Evolutionary conservation across 176 grass and related monocot species (phyloP), one percentile per base, ranked within the genome.

Genomic region (Oropetium thomaeum): DNA sequence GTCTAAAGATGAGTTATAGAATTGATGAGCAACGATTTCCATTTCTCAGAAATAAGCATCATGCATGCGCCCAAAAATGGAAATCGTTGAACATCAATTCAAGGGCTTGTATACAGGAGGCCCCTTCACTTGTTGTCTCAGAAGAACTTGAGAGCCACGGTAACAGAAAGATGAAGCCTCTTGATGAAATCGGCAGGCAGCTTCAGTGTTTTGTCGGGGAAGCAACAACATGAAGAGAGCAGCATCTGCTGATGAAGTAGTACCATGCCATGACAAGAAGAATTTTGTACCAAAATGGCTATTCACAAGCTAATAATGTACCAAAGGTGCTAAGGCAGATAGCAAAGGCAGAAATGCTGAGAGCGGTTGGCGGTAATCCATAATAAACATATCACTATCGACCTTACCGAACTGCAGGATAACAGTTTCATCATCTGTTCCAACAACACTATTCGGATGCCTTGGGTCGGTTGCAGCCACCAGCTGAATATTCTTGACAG

Each of bases 241-340:
- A 51, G 53, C 43, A n/a, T 28, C 10, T 33, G 53, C n/a, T 67
- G n/a, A 20, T n/a, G n/a, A n/a, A n/a, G n/a, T n/a, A 23, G 17
- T 16, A 41, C 30, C 30, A 61, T 20, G 12, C 49, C 14, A 38
- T 8, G 41, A 22, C 22, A 69, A 10, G 43, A 40, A 53, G 17
- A 32, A 70, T n/a, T 33, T 72, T 6, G 0, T 14, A 81, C 51
- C 45, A 49, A 19, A 17, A 22, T 52, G 32, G 34, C 64, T 76
- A 90, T 72, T 93, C 90, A 43, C 90, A 90, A 53, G 84, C 87
- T 71, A 93, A 68, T 32, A 87, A 90, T 20, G 81, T 87, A 53
- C 90, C 87, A 17, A 93, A 90, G 73, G 81, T 89, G 77, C 72
- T 93, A 44, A 89, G 90, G 77, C 87, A 84, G 48, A 93, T 84